Conservation (phyloP, 179 eudicot genomes). For the Beta lomatogona region DNA sequence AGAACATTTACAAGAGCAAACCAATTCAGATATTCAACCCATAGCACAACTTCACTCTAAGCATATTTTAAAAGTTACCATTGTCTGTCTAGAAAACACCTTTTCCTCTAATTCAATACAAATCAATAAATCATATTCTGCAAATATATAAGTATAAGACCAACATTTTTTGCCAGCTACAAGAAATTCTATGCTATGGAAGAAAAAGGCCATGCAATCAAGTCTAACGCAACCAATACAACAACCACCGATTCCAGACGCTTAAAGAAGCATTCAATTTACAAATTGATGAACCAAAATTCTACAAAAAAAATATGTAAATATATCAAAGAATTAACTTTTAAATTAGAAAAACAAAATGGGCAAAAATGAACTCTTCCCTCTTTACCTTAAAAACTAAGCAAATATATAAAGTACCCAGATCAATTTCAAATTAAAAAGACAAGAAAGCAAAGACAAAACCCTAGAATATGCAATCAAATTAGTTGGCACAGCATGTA, state of each 20-base stretch:
- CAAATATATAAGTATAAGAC: too few species aligned
- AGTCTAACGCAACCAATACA: neutral
- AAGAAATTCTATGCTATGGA: too few species aligned
- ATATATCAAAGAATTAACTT: neutral
- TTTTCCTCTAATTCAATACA: too few species aligned
- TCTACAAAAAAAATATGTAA: neutral
- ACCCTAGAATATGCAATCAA: conserved; percentile 31
- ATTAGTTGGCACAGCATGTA: neutral
- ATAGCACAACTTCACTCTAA: neutral
- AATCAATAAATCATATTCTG: too few species aligned
- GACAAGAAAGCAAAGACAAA: neutral
- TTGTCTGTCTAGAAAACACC: too few species aligned
- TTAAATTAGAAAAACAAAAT: neutral
- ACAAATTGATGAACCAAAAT: neutral
- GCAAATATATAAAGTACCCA: neutral
- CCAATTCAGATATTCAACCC: neutral
- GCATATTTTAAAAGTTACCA: neutral
- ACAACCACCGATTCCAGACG: conserved; percentile 14
- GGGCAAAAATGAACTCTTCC: neutral
- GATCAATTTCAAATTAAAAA: conserved; percentile 14
- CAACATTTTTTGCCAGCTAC: too few species aligned
- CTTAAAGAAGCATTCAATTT: neutral
- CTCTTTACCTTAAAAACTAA: neutral
- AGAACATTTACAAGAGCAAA: neutral
- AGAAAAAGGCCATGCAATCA: neutral